Evolutionary conservation across 169 alveolate species (phyloP).

Genomic region (Plasmodium fragile): DNA sequence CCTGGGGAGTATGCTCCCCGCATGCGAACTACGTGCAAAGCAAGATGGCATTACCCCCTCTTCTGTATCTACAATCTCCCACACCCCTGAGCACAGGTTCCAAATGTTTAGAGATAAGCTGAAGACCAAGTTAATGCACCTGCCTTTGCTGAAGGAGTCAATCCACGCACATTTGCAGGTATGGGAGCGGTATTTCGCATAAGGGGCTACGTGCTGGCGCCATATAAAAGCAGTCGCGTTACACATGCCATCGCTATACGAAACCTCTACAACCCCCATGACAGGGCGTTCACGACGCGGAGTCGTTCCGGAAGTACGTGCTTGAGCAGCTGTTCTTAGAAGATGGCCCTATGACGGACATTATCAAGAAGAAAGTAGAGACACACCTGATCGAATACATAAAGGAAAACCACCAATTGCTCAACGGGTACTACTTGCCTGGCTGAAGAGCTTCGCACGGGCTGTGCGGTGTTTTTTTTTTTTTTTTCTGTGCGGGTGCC

Average conservation of each 20-base stretch:
- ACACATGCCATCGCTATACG: not conserved
- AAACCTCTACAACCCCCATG: not conserved
- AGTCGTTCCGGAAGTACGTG: constrained; percentile 10
- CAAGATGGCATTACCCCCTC: not conserved
- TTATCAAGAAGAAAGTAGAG: constrained; percentile 29
- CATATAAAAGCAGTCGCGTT: not conserved
- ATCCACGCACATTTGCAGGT: constrained; percentile 20
- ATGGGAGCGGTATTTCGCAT: not conserved
- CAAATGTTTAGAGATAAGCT: constrained; percentile 34
- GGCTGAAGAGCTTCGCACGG: not conserved
- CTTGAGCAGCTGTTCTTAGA: constrained; percentile 1
- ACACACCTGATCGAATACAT: constrained; percentile 18
- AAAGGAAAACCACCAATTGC: constrained; percentile 21
- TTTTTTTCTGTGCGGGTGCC: not conserved
- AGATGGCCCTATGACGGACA: not conserved
- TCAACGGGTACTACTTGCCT: constrained; percentile 50
- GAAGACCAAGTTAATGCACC: constrained; percentile 22
- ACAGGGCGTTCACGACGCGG: constrained; percentile 20
- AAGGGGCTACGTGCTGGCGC: not conserved
- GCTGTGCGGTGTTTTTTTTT: no score
- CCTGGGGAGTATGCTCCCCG: not conserved
- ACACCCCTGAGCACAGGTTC: not conserved
- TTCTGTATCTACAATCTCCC: not conserved
- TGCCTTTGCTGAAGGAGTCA: constrained; percentile 20
- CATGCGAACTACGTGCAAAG: not conserved